Conservation (phyloP, 192 early-diverging fungal genomes). For the Dissophora ornata region DNA sequence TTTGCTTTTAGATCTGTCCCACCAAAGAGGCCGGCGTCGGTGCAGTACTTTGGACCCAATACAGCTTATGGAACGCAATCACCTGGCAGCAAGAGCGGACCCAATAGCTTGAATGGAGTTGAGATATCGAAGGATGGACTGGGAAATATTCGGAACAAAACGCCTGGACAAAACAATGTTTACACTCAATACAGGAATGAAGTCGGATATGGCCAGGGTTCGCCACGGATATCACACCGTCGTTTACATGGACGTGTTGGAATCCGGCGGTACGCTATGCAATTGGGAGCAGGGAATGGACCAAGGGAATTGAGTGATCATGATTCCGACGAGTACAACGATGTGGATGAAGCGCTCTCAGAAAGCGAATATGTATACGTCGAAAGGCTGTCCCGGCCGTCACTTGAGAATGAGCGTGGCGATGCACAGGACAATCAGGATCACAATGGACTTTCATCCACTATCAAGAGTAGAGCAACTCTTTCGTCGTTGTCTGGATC, state of each 20-base stretch:
- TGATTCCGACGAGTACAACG: conserved; percentile 53
- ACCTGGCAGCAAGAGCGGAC: conserved; percentile 20
- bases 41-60: conserved; percentile 34
- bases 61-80: conserved; percentile 5
- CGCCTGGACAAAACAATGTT: conserved; percentile 8
- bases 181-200: conserved; percentile 10
- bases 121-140: conserved; percentile 25
- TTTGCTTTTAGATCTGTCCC: conserved; percentile 78
- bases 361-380: conserved; percentile 48
- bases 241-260: conserved; percentile 38
- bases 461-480: not conserved
- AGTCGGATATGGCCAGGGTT: conserved; percentile 30
- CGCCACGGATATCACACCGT: conserved; percentile 42
- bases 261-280: conserved; percentile 48
- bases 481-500: conserved; percentile 3
- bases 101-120: conserved; percentile 10
- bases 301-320: conserved; percentile 45
- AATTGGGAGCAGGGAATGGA: conserved; percentile 39
- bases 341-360: conserved; percentile 42
- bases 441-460: not conserved
- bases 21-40: conserved; percentile 42
- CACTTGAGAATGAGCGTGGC: conserved; percentile 1
- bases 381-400: conserved; percentile 13
- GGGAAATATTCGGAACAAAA: conserved; percentile 1
- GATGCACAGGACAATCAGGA: conserved; percentile 13